Base-by-base conservation (phyloP, 495 filamentous ascomycete species). In the Cudoniella acicularis region DNA sequence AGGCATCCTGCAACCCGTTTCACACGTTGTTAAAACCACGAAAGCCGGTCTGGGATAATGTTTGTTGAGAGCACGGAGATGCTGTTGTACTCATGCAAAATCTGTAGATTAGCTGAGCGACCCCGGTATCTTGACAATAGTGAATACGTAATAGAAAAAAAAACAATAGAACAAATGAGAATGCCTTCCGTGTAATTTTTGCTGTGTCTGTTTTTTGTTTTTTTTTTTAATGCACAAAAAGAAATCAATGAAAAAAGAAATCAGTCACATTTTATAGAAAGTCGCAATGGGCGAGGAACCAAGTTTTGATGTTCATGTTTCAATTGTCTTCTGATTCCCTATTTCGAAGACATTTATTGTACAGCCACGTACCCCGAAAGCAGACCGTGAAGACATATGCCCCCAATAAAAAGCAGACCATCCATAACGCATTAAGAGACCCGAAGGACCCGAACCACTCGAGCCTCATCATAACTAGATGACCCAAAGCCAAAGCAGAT, bases 361-460 rank as follows among this genome's bases (percentile, higher is more conserved):
- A 90, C 86, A 89, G 77, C 85, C 83, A 82, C 81, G 79, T 80
- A 81, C 77, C 84, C 83, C 81, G 81, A 79, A 79, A 73, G 72
- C 79, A 79, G 80, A 85, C 82, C 85, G 78, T 87, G 80, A 85
- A 86, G 81, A 82, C 83, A 83, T 82, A 70, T 86, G 85, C 83
- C 83, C 86, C 83, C 81, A n/a, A 81, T 74, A 78, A 80, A 67
- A 85, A 81, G 77, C 86, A 86, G 80, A 87, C 87, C 86, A 88
- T 87, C 87, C 88, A 85, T 92, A 87, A 90, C 87, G 83, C 87
- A 87, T 90, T 90, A 91, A 72, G 81, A 87, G 76, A 83, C 85
- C 86, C 79, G 70, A 77, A 73, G 76, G 83, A 85, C 85, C 77
- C 82, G 75, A 76, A 79, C 77, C 77, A 79, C 77, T 80, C 76